Conservation (phyloP, 176 grass and related monocot genomes). For the Oropetium thomaeum region DNA sequence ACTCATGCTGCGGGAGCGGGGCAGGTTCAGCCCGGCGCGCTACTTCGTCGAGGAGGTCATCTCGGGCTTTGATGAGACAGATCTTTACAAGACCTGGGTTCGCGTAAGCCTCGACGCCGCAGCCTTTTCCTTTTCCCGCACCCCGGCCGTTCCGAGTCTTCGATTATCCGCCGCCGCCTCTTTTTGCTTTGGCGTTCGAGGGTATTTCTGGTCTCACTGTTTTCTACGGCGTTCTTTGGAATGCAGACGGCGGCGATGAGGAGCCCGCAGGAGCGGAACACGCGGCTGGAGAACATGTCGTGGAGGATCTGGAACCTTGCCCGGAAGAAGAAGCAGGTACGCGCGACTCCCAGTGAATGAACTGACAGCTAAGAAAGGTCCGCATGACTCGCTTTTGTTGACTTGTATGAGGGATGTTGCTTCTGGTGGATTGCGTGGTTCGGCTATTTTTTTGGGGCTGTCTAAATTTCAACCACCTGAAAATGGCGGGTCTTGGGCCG, state of each 20-base stretch:
- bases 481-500: no score
- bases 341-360: neutral
- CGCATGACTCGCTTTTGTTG: neutral
- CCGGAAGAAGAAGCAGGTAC: constrained; percentile 86
- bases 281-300: constrained; percentile 84
- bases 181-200: neutral
- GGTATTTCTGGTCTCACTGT: neutral
- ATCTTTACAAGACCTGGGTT: constrained; percentile 75
- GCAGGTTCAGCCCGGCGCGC: constrained; percentile 66
- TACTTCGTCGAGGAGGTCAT: constrained; percentile 94
- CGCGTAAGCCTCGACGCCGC: constrained; percentile 30
- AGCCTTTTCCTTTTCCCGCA: neutral
- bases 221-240: neutral
- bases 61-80: constrained; percentile 70
- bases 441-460: neutral
- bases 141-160: neutral
- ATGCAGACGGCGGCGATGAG: constrained; percentile 52
- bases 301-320: constrained; percentile 91
- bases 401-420: neutral
- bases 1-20: constrained; percentile 49
- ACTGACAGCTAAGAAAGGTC: neutral
- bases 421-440: neutral
- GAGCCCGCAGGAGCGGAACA: constrained; percentile 61
- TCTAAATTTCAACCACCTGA: no score
- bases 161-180: neutral